phyloP scores from a whole-genome alignment of 1,284 basidiomycete species.

The Ustilago cynodontis region DNA sequence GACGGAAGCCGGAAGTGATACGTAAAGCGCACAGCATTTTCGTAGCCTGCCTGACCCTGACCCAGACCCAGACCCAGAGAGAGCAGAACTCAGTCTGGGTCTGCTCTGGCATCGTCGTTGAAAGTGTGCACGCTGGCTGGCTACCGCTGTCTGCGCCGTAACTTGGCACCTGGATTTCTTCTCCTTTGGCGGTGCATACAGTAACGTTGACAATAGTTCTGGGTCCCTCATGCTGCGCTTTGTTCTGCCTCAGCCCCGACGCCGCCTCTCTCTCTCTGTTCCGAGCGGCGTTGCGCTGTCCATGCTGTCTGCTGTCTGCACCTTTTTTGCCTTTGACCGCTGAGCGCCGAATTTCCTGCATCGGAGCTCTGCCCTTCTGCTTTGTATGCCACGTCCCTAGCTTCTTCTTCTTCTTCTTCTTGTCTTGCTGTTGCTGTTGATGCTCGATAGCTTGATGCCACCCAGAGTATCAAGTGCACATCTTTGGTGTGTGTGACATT shows the following conservation, averaged over 20 bases:
- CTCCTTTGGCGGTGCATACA: too few species aligned
- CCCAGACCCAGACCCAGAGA: not conserved
- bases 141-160: too few species aligned
- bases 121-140: too few species aligned
- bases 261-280: not conserved
- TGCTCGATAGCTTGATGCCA: not conserved
- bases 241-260: not conserved
- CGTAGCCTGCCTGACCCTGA: not conserved
- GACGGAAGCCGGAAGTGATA: constrained; percentile 12
- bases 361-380: constrained; percentile 9
- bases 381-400: constrained; percentile 6
- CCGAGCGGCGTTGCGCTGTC: too few species aligned
- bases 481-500: constrained; percentile 7
- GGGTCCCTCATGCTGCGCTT: too few species aligned
- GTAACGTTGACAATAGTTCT: too few species aligned
- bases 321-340: not conserved
- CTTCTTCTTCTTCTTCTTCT: not conserved
- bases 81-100: not conserved
- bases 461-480: not conserved
- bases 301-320: not conserved
- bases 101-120: not conserved
- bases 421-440: not conserved
- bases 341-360: constrained; percentile 12
- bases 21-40: constrained; percentile 10
- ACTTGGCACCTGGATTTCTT: too few species aligned